These are phyloP conservation scores for Neltuma alba DNA, from an alignment of 306 rosid genomes.

Conservation along the genomic window DNA sequence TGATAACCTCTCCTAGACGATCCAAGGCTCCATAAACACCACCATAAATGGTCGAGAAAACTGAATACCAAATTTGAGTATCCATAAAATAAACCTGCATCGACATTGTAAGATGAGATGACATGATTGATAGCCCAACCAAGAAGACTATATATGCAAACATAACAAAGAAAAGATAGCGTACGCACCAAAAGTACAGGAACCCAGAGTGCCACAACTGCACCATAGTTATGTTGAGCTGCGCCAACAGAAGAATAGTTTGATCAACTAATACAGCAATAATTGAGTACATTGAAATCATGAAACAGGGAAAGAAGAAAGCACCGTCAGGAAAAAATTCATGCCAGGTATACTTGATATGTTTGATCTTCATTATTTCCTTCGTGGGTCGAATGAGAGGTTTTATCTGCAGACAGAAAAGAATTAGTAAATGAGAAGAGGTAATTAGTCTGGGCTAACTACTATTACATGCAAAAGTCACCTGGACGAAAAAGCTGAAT, in stretches of 20 bases:
- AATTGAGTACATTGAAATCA: constrained; percentile 18
- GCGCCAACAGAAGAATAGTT: constrained; percentile 45
- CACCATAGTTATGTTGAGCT: constrained; percentile 75
- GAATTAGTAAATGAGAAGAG: constrained; percentile 5
- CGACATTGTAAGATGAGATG: constrained; percentile 25
- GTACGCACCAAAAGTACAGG: constrained; percentile 76
- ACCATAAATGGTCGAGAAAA: constrained; percentile 81
- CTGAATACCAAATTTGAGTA: constrained; percentile 94
- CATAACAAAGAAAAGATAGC: constrained; percentile 33
- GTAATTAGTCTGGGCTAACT: constrained; percentile 7
- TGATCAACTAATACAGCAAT: constrained; percentile 26
- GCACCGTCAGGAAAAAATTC: constrained; percentile 87
- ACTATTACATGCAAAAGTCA: constrained; percentile 31
- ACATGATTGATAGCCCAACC: constrained; percentile 35
- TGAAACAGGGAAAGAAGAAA: constrained; percentile 33
- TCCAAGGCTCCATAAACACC: constrained; percentile 93
- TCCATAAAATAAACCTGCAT: constrained; percentile 95
- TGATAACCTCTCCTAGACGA: constrained; percentile 92
- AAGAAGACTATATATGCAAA: constrained; percentile 27
- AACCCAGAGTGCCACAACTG: constrained; percentile 80
- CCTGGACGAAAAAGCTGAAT: constrained; percentile 87
- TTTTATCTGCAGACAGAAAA: constrained; percentile 65
- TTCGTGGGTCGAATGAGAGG: constrained; percentile 87
- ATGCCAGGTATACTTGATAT: constrained; percentile 75
- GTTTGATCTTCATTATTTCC: constrained; percentile 76